phyloP scores from a whole-genome alignment of 1,284 basidiomycete genomes.

The Cryptococcus depauperatus region DNA sequence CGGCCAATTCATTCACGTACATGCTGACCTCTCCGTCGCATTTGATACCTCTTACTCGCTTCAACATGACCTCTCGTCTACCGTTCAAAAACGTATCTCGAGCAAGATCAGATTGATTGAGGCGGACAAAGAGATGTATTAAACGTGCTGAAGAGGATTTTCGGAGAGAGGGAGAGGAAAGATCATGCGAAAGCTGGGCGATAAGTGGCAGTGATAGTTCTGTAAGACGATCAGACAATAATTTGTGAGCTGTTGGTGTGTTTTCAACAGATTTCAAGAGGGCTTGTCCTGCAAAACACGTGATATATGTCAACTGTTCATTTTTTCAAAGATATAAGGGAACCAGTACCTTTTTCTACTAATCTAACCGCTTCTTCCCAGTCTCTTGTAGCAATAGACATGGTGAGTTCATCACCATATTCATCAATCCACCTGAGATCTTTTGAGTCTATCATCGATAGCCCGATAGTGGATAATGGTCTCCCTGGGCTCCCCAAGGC shows the following conservation, averaged over 20 bases:
- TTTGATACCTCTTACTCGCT: constrained; percentile 70
- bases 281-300: constrained; percentile 22
- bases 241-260: constrained; percentile 26
- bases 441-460: constrained; percentile 53
- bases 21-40: constrained; percentile 69
- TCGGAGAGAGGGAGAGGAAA: constrained; percentile 65
- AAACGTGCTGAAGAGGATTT: constrained; percentile 68
- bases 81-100: constrained; percentile 74
- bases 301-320: background rate
- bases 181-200: constrained; percentile 61
- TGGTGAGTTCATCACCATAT: constrained; percentile 82
- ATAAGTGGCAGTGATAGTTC: constrained; percentile 64
- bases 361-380: constrained; percentile 79
- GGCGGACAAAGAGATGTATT: constrained; percentile 62
- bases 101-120: constrained; percentile 71
- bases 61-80: constrained; percentile 65
- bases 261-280: constrained; percentile 54
- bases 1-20: constrained; percentile 43
- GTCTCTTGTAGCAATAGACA: constrained; percentile 79
- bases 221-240: constrained; percentile 53
- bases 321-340: background rate
- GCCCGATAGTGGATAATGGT: constrained; percentile 57
- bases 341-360: constrained; percentile 64
- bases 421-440: constrained; percentile 80
- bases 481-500: constrained; percentile 56